Base-by-base conservation (phyloP, 1,284 basidiomycete species). In the Malassezia obtusa region DNA sequence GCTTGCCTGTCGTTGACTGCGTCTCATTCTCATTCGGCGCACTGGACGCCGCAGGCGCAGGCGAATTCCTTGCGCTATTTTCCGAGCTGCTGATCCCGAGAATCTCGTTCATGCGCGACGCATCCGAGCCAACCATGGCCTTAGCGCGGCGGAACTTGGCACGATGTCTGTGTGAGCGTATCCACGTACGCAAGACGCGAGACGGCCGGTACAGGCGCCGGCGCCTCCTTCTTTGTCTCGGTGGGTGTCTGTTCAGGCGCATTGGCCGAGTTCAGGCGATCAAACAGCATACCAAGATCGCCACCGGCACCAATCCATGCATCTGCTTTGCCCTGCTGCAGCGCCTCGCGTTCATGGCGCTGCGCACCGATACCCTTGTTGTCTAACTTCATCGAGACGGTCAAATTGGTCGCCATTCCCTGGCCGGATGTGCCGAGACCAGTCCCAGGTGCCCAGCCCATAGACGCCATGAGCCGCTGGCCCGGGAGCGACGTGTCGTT, bases 311-410 rank as follows among this genome's bases (percentile, higher is more conserved):
- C 67, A 10, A 64, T 59, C 71, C 67, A 71, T 37, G 62, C 62
- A 45, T 67, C 67, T 0, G 39, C 40, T 38, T 62, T 63, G 47
- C 62, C 62, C 17, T 60, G 58, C 25, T 58, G 59, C 25, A 64
- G 59, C 1, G 67, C 67, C 46, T 73, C 71, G 44, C 61, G 56
- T 50, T 73, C 68, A 41, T 65, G 61, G 35, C 71, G 57, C 19
- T 61, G 57, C 9, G 65, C 66, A 33, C 71, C 71, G 33, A 73
- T 70, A 14, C 71, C 71, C 50, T 69, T 71, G 52, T 70, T 73
- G 58, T 73, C 71, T 47, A 73, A 58, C 50, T 73, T 73, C 56
- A 67, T 62, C 4, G 65, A 57, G 11, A 67, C 64, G 33, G 65
- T 57, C 40, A 73, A 60, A 38, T 68, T 64, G 36, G 60, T 61